These are phyloP conservation scores for Penicillium tannophilum DNA, from an alignment of 495 filamentous ascomycete species.

Conservation along the genomic window DNA sequence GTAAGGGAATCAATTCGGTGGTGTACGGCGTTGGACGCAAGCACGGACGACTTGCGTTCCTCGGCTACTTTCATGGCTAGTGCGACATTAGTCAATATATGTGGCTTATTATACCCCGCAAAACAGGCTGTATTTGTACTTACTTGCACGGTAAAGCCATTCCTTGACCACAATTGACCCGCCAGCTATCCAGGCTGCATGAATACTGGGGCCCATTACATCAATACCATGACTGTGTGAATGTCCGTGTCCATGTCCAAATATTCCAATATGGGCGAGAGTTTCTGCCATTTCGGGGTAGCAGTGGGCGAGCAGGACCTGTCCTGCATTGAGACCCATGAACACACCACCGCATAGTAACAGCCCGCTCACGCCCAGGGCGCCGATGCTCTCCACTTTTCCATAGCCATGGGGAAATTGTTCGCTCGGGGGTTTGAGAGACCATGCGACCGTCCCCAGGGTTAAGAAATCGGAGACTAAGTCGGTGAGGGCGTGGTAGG, in stretches of 20 bases:
- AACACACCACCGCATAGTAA: conserved; percentile 84
- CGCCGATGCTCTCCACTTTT: conserved; percentile 95
- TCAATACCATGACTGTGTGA: conserved; percentile 61
- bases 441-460: conserved; percentile 89
- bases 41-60: conserved; percentile 89
- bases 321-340: conserved; percentile 80
- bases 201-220: conserved; percentile 73
- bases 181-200: conserved; percentile 94
- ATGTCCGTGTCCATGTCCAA: conserved; percentile 52
- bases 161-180: conserved; percentile 92
- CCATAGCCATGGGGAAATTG: conserved; percentile 89
- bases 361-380: conserved; percentile 87
- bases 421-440: conserved; percentile 76
- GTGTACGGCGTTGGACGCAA: conserved; percentile 96
- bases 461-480: conserved; percentile 94
- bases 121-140: conserved; percentile 34
- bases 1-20: conserved; percentile 96
- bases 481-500: conserved; percentile 92
- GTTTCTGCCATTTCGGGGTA: conserved; percentile 71
- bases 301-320: conserved; percentile 77
- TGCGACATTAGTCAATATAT: background rate
- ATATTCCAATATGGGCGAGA: conserved; percentile 55
- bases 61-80: conserved; percentile 94
- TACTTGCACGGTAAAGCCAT: conserved; percentile 95
- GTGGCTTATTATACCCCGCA: background rate